Conservation (phyloP, 139 green algal species). For the Zygnema circumcarinatum region DNA sequence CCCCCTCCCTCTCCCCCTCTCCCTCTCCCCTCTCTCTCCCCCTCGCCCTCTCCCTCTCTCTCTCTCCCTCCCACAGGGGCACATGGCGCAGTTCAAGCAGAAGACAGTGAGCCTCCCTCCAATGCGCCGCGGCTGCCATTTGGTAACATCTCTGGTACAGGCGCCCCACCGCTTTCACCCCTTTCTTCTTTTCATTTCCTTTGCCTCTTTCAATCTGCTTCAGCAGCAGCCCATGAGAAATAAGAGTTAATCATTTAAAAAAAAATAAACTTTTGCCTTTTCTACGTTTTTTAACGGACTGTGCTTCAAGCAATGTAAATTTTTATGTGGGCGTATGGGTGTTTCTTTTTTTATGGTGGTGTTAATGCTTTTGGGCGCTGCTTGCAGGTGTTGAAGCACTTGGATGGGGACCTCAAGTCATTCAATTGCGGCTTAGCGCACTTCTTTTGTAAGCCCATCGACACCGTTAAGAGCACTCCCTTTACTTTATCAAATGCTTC, state of each 20-base stretch:
- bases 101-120: constrained; percentile 23
- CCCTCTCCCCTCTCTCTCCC: not conserved
- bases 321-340: no score
- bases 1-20: constrained; percentile 12
- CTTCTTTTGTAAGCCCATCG: constrained; percentile 58
- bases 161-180: no score
- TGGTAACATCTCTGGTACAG: constrained; percentile 18
- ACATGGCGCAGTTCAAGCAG: constrained; percentile 10
- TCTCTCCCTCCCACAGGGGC: not conserved
- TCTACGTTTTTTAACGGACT: not conserved
- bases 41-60: not conserved
- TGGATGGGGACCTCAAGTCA: constrained; percentile 15
- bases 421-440: constrained; percentile 57
- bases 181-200: no score
- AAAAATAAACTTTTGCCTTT: not conserved
- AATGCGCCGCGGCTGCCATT: constrained; percentile 16
- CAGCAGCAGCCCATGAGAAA: no score
- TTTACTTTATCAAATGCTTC: no score
- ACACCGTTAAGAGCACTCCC: no score
- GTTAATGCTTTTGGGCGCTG: not conserved
- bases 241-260: no score
- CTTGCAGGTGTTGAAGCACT: constrained; percentile 49
- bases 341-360: not conserved
- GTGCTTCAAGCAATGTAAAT: no score
- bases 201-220: no score